Base-by-base conservation (phyloP, 306 rosid genomes). In the Sophora flavescens region DNA sequence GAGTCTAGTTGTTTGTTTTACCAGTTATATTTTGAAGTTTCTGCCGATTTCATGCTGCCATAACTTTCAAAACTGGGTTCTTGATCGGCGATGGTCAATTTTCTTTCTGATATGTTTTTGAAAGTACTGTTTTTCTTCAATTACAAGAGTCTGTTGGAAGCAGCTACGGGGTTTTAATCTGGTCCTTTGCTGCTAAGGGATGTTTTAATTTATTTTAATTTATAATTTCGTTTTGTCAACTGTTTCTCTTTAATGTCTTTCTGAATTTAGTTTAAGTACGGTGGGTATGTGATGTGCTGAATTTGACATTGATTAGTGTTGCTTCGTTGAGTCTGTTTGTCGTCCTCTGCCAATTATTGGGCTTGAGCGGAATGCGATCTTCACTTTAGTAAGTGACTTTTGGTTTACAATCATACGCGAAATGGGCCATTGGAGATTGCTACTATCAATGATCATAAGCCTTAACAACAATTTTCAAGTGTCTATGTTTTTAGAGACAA, bases 41-140 rank as follows among this genome's bases (percentile, higher is more conserved):
- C 18, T 6, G 68, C 63, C 71, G 64, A 9, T 30, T 28, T 36
- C 61, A 12, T 42, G 66, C 6, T 50, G 53, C 80, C 72, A 4
- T 35, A 3, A 39, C 63, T 16, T 36, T 63, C 71, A 54, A 44
- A 67, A 77, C 51, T 77, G 75, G 68, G 68, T 67, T 77, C 75
- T 67, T 67, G 74, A 67, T 64, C 33, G 45, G 53, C 71, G 70
- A 11, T 75, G 71, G 79, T 54, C 65, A 50, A 30, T 50, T 63
- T 63, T 63, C 79, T 0, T 63, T 36, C 22, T 4, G 14, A 53
- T 36, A 7, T 75, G 63, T 17, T 63, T 18, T 36, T 5, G 39
- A 33, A 36, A 5, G n/a, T 57, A 36, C 33, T 54, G 30, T 39
- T 53, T 22, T 41, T 8, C n/a, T 63, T 75, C n/a, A 3, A 36